These are phyloP conservation scores for Anisodus acutangulus DNA, from an alignment of 257 asterid species.

Conservation along the genomic window DNA sequence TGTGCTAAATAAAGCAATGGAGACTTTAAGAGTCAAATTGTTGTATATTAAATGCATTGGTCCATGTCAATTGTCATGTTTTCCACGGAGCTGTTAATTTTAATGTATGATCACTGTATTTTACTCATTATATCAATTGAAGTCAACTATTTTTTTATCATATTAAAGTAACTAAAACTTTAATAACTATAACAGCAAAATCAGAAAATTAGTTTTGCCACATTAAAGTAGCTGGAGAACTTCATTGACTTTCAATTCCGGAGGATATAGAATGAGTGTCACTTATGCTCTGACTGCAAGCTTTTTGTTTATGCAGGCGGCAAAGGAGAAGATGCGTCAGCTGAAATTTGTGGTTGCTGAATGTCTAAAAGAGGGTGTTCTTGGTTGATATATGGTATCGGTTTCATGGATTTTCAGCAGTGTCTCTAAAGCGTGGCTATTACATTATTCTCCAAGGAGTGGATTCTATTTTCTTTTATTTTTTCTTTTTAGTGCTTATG, in stretches of 20 bases:
- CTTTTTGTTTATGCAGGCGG: constrained; percentile 59
- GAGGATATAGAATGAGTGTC: background rate
- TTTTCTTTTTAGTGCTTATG: background rate
- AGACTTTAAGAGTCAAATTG: background rate
- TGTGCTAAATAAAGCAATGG: background rate
- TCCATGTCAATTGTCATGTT: background rate
- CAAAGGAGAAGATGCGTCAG: constrained; percentile 73
- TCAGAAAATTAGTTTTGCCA: background rate
- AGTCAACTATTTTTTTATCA: background rate
- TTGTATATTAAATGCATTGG: background rate
- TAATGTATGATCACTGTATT: background rate
- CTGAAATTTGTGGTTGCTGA: constrained; percentile 68
- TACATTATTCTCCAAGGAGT: constrained; percentile 24
- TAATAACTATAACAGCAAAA: background rate
- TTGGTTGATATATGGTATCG: constrained; percentile 41
- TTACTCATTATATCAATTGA: background rate
- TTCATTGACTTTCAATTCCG: background rate
- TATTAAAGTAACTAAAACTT: background rate
- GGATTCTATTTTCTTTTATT: background rate
- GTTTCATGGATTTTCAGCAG: background rate
- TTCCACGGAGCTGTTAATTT: background rate
- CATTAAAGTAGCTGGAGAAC: background rate
- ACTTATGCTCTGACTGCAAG: constrained; percentile 17
- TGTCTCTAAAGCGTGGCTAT: background rate
- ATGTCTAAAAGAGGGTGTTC: constrained; percentile 51